Evolutionary conservation across 2,329 filamentous ascomycete species (phyloP).

Genomic region (Fusarium sp.): DNA sequence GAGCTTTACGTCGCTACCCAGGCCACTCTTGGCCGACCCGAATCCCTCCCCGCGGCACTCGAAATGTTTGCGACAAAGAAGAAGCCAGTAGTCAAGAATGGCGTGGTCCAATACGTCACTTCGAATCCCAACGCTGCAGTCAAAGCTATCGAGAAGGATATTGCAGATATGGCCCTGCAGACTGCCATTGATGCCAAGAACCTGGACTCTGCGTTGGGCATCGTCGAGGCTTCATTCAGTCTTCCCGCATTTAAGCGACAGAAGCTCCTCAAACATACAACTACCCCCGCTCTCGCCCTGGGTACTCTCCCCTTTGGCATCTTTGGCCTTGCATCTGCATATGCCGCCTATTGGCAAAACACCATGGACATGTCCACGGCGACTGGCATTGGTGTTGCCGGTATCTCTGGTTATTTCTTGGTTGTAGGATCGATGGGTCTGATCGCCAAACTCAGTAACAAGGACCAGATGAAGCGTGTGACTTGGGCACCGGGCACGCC

Average conservation of each 20-base stretch:
- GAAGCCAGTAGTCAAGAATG: conserved; percentile 67
- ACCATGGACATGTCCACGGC: conserved; percentile 81
- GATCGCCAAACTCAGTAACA: conserved; percentile 84
- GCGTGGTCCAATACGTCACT: conserved; percentile 65
- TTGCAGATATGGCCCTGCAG: conserved; percentile 78
- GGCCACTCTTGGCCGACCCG: conserved; percentile 73
- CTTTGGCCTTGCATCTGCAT: conserved; percentile 71
- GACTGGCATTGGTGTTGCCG: conserved; percentile 80
- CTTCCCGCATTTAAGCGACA: conserved; percentile 71
- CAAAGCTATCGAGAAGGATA: conserved; percentile 74
- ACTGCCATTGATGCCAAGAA: conserved; percentile 82
- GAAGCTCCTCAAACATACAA: conserved; percentile 71
- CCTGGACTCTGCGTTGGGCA: conserved; percentile 77
- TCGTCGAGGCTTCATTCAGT: conserved; percentile 75
- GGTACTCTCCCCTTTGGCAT: conserved; percentile 71
- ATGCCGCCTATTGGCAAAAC: conserved; percentile 59
- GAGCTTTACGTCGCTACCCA: conserved; percentile 80
- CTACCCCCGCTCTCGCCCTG: conserved; percentile 66
- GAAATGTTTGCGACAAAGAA: conserved; percentile 86
- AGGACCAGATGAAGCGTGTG: conserved; percentile 94
- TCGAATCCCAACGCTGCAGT: conserved; percentile 74
- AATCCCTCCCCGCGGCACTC: conserved; percentile 82
- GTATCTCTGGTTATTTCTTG: conserved; percentile 82
- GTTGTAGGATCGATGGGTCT: conserved; percentile 84
- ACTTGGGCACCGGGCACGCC: conserved; percentile 88